phyloP scores from a whole-genome alignment of 2,329 filamentous ascomycete species.

The Cercospora sp. region DNA sequence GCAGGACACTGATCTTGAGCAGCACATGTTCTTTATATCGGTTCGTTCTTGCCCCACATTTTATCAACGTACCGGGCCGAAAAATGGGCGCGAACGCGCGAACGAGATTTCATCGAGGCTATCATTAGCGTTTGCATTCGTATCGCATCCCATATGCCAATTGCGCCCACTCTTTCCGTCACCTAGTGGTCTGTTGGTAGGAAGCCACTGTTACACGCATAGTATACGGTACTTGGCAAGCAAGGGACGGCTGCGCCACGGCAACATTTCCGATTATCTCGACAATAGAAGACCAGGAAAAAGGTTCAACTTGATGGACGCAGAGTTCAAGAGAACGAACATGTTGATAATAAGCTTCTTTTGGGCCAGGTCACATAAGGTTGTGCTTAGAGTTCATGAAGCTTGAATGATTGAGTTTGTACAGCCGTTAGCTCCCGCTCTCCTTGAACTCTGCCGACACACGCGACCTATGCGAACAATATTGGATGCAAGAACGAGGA shows the following conservation, averaged over 20 bases:
- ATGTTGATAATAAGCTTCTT: not conserved
- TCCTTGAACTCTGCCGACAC: not conserved
- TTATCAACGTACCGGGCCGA: not conserved
- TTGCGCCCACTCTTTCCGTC: not conserved
- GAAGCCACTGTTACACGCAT: slow-evolving; percentile 5
- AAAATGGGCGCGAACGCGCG: not conserved
- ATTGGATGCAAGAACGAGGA: not conserved
- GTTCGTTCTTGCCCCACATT: not conserved
- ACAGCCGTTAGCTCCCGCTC: slow-evolving; percentile 5
- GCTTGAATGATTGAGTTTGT: slow-evolving; percentile 5
- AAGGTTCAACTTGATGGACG: not conserved
- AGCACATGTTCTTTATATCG: not conserved
- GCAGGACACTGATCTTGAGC: not conserved
- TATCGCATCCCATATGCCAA: not conserved
- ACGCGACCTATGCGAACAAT: not conserved
- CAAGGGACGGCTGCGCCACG: not conserved
- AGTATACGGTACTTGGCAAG: not conserved
- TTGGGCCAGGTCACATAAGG: not conserved
- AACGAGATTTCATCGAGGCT: not conserved
- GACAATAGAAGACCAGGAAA: not conserved
- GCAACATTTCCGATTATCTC: not conserved
- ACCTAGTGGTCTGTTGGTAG: not conserved
- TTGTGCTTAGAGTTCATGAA: slow-evolving; percentile 7
- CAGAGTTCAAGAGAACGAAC: not conserved
- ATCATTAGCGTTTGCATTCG: not conserved